phyloP scores from a whole-genome alignment of 768 basidiomycete species.

The Mycena kentingensis region DNA sequence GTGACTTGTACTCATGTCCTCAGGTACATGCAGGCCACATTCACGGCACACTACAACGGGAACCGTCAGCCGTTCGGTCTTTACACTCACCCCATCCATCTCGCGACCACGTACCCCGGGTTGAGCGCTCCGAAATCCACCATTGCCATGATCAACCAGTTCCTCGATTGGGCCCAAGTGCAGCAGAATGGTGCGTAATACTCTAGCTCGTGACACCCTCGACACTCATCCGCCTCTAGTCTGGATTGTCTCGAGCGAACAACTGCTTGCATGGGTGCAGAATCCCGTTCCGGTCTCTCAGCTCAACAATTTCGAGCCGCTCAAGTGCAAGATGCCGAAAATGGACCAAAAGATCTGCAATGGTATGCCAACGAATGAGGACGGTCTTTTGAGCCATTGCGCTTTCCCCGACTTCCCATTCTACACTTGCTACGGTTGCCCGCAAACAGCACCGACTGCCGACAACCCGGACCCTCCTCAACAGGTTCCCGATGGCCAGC shows the following conservation, averaged over 20 bases:
- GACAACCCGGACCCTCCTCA: constrained; percentile 70
- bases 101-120: constrained; percentile 57
- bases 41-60: constrained; percentile 70
- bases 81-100: constrained; percentile 79
- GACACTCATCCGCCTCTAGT: constrained; percentile 42
- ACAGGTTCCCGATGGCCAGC: constrained; percentile 43
- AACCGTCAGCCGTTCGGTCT: constrained; percentile 80
- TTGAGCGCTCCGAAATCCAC: constrained; percentile 50
- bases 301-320: constrained; percentile 50
- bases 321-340: constrained; percentile 66
- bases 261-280: constrained; percentile 72
- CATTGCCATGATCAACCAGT: constrained; percentile 74
- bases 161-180: constrained; percentile 79
- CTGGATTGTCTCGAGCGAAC: constrained; percentile 72
- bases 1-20: too few relatives aligned
- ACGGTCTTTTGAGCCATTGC: constrained; percentile 61
- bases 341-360: constrained; percentile 72
- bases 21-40: constrained; percentile 76
- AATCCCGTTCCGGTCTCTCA: constrained; percentile 68
- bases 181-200: constrained; percentile 63
- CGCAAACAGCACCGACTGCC: constrained; percentile 51
- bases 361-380: constrained; percentile 69
- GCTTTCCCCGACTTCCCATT: constrained; percentile 76
- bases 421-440: constrained; percentile 81
- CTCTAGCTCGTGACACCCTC: too few relatives aligned